Evolutionary conservation across 2,329 filamentous ascomycete species (phyloP).

Genomic region (Aspergillus vadensis): DNA sequence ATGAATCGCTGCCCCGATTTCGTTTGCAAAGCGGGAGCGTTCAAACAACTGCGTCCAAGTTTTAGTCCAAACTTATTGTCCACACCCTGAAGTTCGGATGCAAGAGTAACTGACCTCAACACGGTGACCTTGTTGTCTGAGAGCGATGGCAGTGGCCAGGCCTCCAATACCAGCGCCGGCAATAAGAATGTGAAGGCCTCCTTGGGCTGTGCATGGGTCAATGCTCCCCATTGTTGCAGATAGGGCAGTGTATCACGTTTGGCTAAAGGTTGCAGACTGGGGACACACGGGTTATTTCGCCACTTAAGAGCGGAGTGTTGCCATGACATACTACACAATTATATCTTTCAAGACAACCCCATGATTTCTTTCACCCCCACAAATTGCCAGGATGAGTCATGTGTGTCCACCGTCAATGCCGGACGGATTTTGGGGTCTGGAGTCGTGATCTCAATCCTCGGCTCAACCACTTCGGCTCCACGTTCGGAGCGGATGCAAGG

Average conservation of each 20-base stretch:
- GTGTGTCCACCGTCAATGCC: not conserved
- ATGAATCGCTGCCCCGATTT: slow-evolving; percentile 64
- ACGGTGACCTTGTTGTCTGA: slow-evolving; percentile 56
- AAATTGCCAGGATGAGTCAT: not conserved
- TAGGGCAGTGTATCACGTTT: not conserved
- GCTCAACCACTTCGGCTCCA: slow-evolving; percentile 31
- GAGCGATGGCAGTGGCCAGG: slow-evolving; percentile 45
- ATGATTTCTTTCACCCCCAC: not conserved
- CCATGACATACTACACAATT: not conserved
- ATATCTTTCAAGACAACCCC: not conserved
- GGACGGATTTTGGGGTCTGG: not conserved
- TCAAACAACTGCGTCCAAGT: slow-evolving; percentile 52
- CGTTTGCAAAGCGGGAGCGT: slow-evolving; percentile 57
- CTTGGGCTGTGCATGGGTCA: slow-evolving; percentile 12
- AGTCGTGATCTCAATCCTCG: slow-evolving; percentile 1
- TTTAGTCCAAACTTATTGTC: not conserved
- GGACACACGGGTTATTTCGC: not conserved
- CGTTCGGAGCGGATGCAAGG: slow-evolving; percentile 17
- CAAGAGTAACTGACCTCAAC: slow-evolving; percentile 35
- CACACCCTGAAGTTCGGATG: not conserved
- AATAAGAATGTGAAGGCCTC: slow-evolving; percentile 34
- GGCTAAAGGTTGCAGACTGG: not conserved
- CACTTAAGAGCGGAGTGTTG: not conserved
- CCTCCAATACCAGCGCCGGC: slow-evolving; percentile 40
- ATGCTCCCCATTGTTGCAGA: slow-evolving; percentile 22